A percentile compares a stretch with the other conserved stretches of the same genome.
phyloP scores from a whole-genome alignment of 2,329 filamentous ascomycete species.

The Stenocarpella maydis region DNA sequence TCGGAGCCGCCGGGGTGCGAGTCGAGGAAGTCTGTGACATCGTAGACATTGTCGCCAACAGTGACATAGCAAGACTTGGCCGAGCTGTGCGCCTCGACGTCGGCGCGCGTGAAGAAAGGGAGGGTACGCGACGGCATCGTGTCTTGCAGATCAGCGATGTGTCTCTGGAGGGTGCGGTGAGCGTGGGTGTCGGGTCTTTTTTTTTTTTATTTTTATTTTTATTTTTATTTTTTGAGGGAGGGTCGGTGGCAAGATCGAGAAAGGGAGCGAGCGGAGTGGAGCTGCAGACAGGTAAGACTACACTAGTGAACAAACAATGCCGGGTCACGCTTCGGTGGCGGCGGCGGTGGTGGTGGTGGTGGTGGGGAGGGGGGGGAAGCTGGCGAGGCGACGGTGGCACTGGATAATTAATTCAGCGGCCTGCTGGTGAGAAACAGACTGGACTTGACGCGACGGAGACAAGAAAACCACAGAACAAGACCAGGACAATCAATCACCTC shows the following conservation, averaged over 20 bases:
- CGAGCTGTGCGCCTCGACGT: slow-evolving; percentile 83
- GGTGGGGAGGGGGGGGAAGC: too few relatives aligned
- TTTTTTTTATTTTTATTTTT: too few relatives aligned
- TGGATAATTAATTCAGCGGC: slow-evolving; percentile 15
- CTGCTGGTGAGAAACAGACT: neutral
- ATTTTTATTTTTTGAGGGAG: too few relatives aligned
- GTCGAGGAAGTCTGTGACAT: slow-evolving; percentile 89
- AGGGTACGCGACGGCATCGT: slow-evolving; percentile 82
- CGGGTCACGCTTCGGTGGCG: slow-evolving; percentile 19
- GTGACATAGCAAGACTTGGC: slow-evolving; percentile 91
- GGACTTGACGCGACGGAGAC: neutral
- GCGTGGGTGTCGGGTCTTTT: neutral
- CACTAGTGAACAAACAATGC: slow-evolving; percentile 17
- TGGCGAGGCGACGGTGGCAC: too few relatives aligned
- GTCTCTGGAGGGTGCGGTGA: slow-evolving; percentile 5
- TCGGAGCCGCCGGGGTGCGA: slow-evolving; percentile 92
- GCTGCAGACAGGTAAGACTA: neutral
- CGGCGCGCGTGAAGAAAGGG: slow-evolving; percentile 81
- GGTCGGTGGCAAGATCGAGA: neutral
- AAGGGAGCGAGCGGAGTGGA: slow-evolving; percentile 8
- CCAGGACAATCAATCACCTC: neutral
- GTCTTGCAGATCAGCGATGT: slow-evolving; percentile 9
- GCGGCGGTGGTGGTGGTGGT: neutral
- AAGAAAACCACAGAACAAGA: neutral
- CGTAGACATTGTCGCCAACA: slow-evolving; percentile 88